Percentiles rank a stretch among this genome's conserved stretches.
phyloP scores from a whole-genome alignment of 1,284 basidiomycete species.

The Fomitopsis schrenkii region DNA sequence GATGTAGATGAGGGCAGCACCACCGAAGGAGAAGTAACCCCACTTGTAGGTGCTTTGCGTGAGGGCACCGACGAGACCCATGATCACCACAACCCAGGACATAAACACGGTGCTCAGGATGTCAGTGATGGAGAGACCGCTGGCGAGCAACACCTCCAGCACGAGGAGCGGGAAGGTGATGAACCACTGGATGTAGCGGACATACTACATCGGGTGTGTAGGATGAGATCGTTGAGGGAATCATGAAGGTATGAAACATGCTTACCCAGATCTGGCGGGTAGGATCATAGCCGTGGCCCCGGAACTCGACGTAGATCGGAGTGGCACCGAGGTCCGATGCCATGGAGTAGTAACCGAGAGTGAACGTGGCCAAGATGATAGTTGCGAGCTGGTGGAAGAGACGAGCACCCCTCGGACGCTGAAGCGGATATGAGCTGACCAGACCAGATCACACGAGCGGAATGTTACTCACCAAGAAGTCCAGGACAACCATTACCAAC shows the following conservation, averaged over 20 bases:
- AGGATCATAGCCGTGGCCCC: constrained; percentile 20
- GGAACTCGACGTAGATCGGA: constrained; percentile 43
- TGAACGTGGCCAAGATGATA: constrained; percentile 41
- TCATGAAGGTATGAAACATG: neutral
- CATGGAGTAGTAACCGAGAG: constrained; percentile 51
- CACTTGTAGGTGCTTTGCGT: constrained; percentile 49
- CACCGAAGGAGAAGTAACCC: constrained; percentile 45
- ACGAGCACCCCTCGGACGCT: constrained; percentile 37
- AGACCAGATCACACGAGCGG: constrained; percentile 27
- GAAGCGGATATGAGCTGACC: neutral
- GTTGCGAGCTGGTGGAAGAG: constrained; percentile 47
- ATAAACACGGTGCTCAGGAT: constrained; percentile 56
- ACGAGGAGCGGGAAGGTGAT: constrained; percentile 57
- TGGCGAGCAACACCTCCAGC: constrained; percentile 43
- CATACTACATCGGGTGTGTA: constrained; percentile 29
- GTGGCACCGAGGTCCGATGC: constrained; percentile 55
- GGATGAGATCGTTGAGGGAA: neutral
- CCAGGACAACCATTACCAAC: constrained; percentile 35
- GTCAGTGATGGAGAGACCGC: constrained; percentile 48
- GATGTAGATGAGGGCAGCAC: constrained; percentile 42
- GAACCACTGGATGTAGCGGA: constrained; percentile 56
- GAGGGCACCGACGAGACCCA: constrained; percentile 50
- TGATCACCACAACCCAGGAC: constrained; percentile 45
- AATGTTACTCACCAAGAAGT: constrained; percentile 28
- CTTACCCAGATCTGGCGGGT: constrained; percentile 53